Percentiles rank a stretch among this genome's conserved stretches.
Conservation (phyloP, 2,329 filamentous ascomycete species). For the Aspergillus felis region DNA sequence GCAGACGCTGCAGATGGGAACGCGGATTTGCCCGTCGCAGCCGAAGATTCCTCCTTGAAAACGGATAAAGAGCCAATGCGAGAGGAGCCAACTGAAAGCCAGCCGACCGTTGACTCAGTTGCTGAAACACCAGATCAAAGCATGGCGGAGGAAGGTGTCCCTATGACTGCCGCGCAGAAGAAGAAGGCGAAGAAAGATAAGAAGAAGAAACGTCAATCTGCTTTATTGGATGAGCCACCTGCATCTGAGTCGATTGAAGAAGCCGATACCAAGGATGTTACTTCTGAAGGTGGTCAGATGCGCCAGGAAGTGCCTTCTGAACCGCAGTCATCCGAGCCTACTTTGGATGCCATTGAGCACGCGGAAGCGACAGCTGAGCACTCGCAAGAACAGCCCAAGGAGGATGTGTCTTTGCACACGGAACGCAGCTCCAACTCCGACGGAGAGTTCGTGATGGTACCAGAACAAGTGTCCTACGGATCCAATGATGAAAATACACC, state of each 20-base stretch:
- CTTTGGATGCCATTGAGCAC: not conserved
- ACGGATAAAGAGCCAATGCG: not conserved
- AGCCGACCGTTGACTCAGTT: not conserved
- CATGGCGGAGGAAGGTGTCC: conserved; percentile 2
- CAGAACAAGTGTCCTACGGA: not conserved
- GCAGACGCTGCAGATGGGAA: not conserved
- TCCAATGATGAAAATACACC: not conserved
- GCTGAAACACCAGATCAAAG: conserved; percentile 2
- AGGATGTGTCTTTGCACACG: not conserved
- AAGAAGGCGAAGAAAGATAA: conserved; percentile 26
- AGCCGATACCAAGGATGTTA: not conserved
- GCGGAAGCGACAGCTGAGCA: not conserved
- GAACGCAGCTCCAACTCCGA: not conserved
- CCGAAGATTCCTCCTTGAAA: conserved; percentile 2
- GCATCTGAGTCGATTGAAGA: not conserved
- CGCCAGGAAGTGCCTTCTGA: not conserved
- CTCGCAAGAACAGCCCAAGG: not conserved
- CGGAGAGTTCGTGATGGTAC: not conserved
- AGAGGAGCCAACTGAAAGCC: conserved; percentile 5
- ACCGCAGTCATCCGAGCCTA: not conserved
- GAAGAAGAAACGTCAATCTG: conserved; percentile 17
- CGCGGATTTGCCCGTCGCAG: not conserved
- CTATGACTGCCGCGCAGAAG: conserved; percentile 20
- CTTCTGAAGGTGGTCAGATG: not conserved
- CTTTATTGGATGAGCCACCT: conserved; percentile 3